A percentile compares a stretch with the other conserved stretches of the same genome.
Conservation (phyloP, 1,139 yeast genomes). For the Geotrichum carabidarum region DNA sequence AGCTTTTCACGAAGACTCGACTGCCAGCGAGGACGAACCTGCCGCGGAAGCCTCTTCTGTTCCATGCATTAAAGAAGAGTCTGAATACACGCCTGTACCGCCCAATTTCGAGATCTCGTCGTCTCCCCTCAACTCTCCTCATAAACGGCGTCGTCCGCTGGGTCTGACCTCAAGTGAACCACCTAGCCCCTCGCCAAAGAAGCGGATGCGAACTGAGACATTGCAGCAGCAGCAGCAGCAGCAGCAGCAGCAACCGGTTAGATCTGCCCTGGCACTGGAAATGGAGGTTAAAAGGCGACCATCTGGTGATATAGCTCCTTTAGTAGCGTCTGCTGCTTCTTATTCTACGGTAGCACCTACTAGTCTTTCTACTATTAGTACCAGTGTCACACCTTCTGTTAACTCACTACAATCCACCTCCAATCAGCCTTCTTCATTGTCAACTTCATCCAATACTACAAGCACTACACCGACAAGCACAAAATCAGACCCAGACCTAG, state of each 20-base stretch:
- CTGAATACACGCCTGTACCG: background rate
- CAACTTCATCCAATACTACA: too few relatives aligned
- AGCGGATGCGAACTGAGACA: background rate
- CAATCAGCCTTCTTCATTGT: too few relatives aligned
- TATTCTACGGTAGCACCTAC: too few relatives aligned
- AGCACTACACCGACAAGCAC: too few relatives aligned
- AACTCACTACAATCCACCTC: too few relatives aligned
- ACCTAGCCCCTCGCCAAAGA: background rate
- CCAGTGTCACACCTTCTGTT: too few relatives aligned
- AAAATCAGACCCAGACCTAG: too few relatives aligned
- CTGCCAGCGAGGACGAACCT: conserved; percentile 1
- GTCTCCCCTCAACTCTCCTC: conserved; percentile 4
- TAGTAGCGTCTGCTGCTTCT: too few relatives aligned
- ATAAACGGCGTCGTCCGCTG: background rate
- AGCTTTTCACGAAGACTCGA: background rate
- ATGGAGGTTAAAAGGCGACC: background rate
- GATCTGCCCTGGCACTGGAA: background rate
- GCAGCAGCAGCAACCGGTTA: background rate
- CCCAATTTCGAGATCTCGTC: background rate
- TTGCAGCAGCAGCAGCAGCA: background rate
- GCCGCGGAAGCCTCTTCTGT: too few relatives aligned
- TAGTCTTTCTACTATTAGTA: too few relatives aligned
- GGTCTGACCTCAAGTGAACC: background rate
- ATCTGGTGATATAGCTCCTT: background rate
- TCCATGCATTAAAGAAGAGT: background rate